A percentile compares a stretch with the other conserved stretches of the same genome.
Evolutionary conservation across 2,329 filamentous ascomycete species (phyloP).

Genomic region (Aureobasidium sp.): DNA sequence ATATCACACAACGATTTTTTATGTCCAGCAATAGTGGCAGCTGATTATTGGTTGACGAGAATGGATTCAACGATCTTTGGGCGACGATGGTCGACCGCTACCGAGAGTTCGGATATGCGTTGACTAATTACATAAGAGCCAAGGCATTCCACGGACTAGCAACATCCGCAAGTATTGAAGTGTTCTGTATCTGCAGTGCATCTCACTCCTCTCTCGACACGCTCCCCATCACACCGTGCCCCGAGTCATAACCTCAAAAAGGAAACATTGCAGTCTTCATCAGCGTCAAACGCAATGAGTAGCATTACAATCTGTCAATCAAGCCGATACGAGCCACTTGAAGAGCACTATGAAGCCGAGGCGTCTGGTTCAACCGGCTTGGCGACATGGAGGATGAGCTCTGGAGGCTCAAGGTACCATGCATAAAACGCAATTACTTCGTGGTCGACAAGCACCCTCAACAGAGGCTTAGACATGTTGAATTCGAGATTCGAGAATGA

Average conservation of each 20-base stretch:
- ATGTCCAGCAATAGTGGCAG: too few species aligned
- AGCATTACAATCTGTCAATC: neutral
- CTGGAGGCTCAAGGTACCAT: neutral
- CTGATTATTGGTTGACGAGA: too few species aligned
- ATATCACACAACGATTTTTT: too few species aligned
- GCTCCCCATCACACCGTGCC: slow-evolving; percentile 15
- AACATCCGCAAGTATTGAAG: too few species aligned
- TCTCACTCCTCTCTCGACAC: too few species aligned
- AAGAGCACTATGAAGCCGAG: neutral
- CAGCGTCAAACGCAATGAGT: neutral
- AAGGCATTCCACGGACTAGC: too few species aligned
- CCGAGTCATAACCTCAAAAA: neutral
- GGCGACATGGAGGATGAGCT: neutral
- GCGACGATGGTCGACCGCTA: too few species aligned
- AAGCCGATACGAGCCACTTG: neutral
- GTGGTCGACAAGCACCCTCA: neutral
- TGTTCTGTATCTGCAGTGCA: too few species aligned
- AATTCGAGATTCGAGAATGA: neutral
- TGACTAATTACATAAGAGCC: too few species aligned
- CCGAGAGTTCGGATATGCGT: too few species aligned
- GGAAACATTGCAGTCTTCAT: neutral
- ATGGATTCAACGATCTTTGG: too few species aligned
- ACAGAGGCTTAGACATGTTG: neutral
- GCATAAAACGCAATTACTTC: neutral
- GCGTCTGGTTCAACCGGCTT: neutral